Base-by-base conservation (phyloP, 1,284 basidiomycete genomes). In the Pholiota adiposa region DNA sequence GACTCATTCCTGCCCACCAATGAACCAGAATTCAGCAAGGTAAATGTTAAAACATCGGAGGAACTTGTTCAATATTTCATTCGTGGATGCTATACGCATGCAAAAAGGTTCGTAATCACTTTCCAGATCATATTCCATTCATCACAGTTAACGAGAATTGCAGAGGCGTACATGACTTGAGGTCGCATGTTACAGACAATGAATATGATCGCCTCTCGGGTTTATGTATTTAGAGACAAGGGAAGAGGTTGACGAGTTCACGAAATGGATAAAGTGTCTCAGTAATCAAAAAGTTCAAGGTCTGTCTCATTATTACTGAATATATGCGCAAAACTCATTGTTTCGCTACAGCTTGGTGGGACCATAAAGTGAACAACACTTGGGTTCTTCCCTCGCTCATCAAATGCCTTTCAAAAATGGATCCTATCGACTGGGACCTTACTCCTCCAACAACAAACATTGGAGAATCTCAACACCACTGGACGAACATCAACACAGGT, bases 401-500 rank as follows among this genome's bases (percentile, higher is more conserved):
- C 23, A 56, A 66, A 34, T 66, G 55, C 14, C 60, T 56, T 2
- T 65, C 63, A 3, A 66, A 65, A 23, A 64, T 69, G 27, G 12
- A 38, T 41, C 29, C 58, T 9, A 40, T 55, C 0, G 64, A 67
- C 44, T 67, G 63, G 63, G 55, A 59, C 14, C 57, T 59, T 3
- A 68, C 65, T n/a, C 58, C 56, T 23, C 41, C 59, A 0, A 64
- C 64, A n/a, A 67, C 66, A 0, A 69, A 67, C 41, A 43, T 64
- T 9, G 64, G 63, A 19, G 63, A 67, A 61, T 52, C 50, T n/a
- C 67, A 69, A 31, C 65, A 69, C 38, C 64, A 67, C 34, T 67
- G 63, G 62, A 65, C 66, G 0, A 67, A 67, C 25, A 51, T 59
- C 16, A 54, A 62, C 5, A 67, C 63, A 6, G 63, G 66, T 3